Percentiles rank a stretch among this genome's conserved stretches.
Evolutionary conservation across 805 yeast genomes (phyloP).

Genomic region (Lachancea nothofagi): DNA sequence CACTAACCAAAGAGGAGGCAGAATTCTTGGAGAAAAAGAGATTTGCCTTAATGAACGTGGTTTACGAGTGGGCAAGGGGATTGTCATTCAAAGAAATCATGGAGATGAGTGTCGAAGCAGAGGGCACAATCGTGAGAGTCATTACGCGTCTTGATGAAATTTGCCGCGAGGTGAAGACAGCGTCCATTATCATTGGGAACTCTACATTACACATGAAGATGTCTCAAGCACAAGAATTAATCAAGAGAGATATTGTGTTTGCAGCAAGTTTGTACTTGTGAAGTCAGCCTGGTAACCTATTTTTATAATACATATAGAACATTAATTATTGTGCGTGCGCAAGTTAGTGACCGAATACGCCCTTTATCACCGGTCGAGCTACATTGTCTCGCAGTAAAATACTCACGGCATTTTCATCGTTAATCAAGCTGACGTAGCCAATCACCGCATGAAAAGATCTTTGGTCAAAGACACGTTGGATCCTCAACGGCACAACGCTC

Average conservation of each 20-base stretch:
- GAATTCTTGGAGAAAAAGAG: slow-evolving; percentile 77
- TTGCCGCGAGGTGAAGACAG: slow-evolving; percentile 89
- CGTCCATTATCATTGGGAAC: slow-evolving; percentile 92
- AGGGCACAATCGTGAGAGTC: slow-evolving; percentile 95
- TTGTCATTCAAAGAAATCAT: slow-evolving; percentile 86
- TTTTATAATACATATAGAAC: too few relatives aligned
- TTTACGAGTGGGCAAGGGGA: slow-evolving; percentile 98
- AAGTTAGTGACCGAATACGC: slow-evolving; percentile 6
- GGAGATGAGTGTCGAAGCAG: slow-evolving; percentile 82
- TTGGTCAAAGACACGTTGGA: slow-evolving; percentile 16
- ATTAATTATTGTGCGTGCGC: too few relatives aligned
- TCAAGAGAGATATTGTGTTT: slow-evolving; percentile 94
- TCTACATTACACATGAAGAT: slow-evolving; percentile 83
- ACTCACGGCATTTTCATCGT: slow-evolving; percentile 18
- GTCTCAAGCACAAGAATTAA: slow-evolving; percentile 87
- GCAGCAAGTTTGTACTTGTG: slow-evolving; percentile 88
- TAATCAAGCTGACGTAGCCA: slow-evolving; percentile 21
- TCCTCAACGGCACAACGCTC: slow-evolving; percentile 19
- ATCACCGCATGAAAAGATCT: slow-evolving; percentile 20
- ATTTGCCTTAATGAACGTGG: slow-evolving; percentile 87
- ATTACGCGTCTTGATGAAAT: slow-evolving; percentile 91
- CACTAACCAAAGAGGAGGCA: slow-evolving; percentile 76
- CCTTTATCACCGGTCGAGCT: slow-evolving; percentile 12
- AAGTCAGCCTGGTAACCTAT: too few relatives aligned
- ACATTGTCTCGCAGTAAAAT: slow-evolving; percentile 19